These are phyloP conservation scores for Chrysoporthe cubensis DNA, from an alignment of 2,329 filamentous ascomycete species.

Conservation along the genomic window DNA sequence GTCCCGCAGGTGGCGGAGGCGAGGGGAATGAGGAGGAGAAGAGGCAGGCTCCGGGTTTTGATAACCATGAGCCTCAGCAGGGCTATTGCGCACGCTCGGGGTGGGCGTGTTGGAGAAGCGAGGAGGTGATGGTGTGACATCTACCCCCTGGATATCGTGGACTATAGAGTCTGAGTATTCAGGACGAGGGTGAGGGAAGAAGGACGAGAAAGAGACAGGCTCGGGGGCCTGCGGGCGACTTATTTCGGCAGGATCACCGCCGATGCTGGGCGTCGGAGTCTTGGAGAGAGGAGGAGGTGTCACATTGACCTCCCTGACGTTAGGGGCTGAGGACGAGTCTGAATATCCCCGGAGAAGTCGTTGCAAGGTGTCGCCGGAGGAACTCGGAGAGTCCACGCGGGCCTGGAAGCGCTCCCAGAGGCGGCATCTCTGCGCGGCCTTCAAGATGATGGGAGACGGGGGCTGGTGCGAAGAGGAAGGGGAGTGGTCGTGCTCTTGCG, in stretches of 20 bases:
- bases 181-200: neutral
- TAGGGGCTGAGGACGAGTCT: neutral
- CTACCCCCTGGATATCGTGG: neutral
- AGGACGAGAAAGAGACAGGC: slow-evolving; percentile 10
- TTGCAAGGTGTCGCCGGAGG: slow-evolving; percentile 8
- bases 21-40: slow-evolving; percentile 52
- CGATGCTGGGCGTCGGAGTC: neutral
- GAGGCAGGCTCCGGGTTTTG: slow-evolving; percentile 35
- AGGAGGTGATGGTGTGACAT: neutral
- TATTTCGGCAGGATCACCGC: neutral
- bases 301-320: neutral
- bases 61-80: neutral
- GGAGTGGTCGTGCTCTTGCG: neutral
- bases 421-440: neutral
- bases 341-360: slow-evolving; percentile 11
- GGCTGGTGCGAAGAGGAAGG: neutral
- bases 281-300: neutral
- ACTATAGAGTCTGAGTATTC: neutral
- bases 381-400: slow-evolving; percentile 2
- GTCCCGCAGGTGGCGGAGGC: slow-evolving; percentile 60
- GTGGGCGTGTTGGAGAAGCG: no score
- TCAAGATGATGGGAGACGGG: slow-evolving; percentile 4
- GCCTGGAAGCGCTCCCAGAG: slow-evolving; percentile 10
- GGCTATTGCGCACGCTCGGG: neutral
- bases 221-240: slow-evolving; percentile 4